phyloP scores from a whole-genome alignment of 140 eudicot species.

The Ambrosia hybrid region DNA sequence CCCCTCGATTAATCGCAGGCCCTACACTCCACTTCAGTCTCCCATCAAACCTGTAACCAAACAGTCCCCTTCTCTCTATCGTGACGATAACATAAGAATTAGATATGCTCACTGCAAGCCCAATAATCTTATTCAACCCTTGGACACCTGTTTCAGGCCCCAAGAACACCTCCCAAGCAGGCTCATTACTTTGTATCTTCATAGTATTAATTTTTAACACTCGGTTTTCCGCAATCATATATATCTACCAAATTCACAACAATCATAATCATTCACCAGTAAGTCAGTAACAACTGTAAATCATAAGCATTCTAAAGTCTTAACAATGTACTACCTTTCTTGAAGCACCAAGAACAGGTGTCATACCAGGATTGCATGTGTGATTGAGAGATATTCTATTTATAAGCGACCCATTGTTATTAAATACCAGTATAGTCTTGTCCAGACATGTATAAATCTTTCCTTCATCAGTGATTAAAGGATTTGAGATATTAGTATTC shows the following conservation, averaged over 20 bases:
- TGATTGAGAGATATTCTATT: conserved; percentile 57
- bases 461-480: conserved; percentile 65
- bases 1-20: conserved; percentile 56
- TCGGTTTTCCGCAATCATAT: conserved; percentile 74
- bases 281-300: neutral
- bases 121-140: conserved; percentile 56
- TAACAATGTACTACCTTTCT: conserved; percentile 43
- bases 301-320: neutral
- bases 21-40: conserved; percentile 63
- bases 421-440: conserved; percentile 55
- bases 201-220: conserved; percentile 53
- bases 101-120: conserved; percentile 64
- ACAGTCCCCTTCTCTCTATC: conserved; percentile 64
- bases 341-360: conserved; percentile 72
- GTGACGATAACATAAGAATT: conserved; percentile 59
- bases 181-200: conserved; percentile 38
- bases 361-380: conserved; percentile 53
- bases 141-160: conserved; percentile 54
- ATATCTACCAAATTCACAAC: conserved; percentile 50
- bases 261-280: neutral
- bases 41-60: conserved; percentile 65
- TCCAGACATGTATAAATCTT: conserved; percentile 54
- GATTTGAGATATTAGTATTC: conserved; percentile 49
- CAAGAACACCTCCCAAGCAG: conserved; percentile 64
- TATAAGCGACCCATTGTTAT: conserved; percentile 67